Conservation (phyloP, 768 basidiomycete species). For the Suillus spraguei region DNA sequence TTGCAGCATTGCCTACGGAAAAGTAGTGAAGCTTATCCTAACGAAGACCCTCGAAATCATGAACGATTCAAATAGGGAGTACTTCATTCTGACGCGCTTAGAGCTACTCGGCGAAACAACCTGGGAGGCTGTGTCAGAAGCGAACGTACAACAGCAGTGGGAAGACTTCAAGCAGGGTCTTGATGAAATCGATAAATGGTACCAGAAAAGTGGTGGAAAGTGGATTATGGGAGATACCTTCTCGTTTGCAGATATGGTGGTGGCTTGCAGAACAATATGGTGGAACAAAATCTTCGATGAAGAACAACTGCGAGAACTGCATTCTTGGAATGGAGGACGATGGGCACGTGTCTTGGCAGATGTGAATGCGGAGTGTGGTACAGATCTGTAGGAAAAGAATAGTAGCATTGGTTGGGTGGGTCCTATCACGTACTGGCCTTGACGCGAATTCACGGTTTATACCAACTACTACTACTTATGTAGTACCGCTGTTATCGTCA, state of each 20-base stretch:
- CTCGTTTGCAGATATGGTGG: slow-evolving; percentile 10
- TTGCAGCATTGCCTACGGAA: slow-evolving; percentile 5
- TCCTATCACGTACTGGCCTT: no score
- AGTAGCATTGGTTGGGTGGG: background rate
- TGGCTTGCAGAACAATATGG: slow-evolving; percentile 10
- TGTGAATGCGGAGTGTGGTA: slow-evolving; percentile 6
- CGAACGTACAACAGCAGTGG: background rate
- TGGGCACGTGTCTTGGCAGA: slow-evolving; percentile 5
- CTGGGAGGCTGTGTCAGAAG: slow-evolving; percentile 1
- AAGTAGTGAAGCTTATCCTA: background rate
- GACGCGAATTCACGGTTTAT: no score
- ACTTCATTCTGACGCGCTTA: slow-evolving; percentile 7
- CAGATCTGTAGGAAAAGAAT: background rate
- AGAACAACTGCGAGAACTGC: slow-evolving; percentile 6
- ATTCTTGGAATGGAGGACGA: slow-evolving; percentile 13
- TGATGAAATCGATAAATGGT: slow-evolving; percentile 8
- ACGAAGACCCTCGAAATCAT: slow-evolving; percentile 3
- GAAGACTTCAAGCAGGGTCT: slow-evolving; percentile 9
- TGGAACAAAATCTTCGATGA: slow-evolving; percentile 8
- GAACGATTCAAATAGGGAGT: slow-evolving; percentile 10
- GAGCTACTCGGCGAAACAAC: background rate
- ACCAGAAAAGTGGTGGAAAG: slow-evolving; percentile 11
- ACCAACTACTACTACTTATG: no score
- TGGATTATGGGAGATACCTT: slow-evolving; percentile 12
- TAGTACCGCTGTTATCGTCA: no score